Base-by-base conservation (phyloP, 2,329 filamentous ascomycete species). In the Lachnellula willkommii region DNA sequence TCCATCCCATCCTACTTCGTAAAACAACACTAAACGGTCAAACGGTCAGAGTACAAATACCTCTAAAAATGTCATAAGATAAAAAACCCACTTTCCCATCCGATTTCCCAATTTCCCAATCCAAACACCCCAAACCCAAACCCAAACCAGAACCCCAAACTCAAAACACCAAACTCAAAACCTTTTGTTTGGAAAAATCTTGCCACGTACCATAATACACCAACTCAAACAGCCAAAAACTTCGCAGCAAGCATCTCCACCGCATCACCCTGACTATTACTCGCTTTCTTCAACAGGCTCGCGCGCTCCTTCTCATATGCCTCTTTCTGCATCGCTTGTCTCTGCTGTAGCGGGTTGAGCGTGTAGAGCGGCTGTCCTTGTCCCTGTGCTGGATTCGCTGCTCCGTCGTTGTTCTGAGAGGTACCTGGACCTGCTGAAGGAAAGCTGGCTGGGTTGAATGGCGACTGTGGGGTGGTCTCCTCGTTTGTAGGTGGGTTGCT, bases 301-400 rank as follows among this genome's bases (percentile, higher is more conserved):
- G 72, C 72, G 48, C 74, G 72, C 53, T 75, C 70, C 47, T 72
- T 65, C 53, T 80, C 75, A 40, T 74, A 69, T 20, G 71, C 70
- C 60, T 77, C 72, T 59, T 73, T 74, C 57, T 77, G 74, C 72
- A 77, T 74, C 5, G 72, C 73, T 61, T 79, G 77, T 35, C 73
- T 70, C 58, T 79, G 75, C 61, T 78, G 73, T 11, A 77, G 68
- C n/a, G 77, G 75, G 53, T 74, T 75, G 57, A 74, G 66, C 1
- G 57, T 52, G 42, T 64, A 71, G 57, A 56, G 74, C 28, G 72
- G 36, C 70, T 73, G 20, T 67, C 61, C 49, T 35, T 28, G 39
- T 36, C 37, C 42, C 12, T 51, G 37, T n/a, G 35, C 22, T 43
- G 6, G 45, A 42, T 7, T 17, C 28, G 26, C n/a, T 14, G 7